Base-by-base conservation (phyloP, 768 basidiomycete genomes). In the Collybiopsis confluens region DNA sequence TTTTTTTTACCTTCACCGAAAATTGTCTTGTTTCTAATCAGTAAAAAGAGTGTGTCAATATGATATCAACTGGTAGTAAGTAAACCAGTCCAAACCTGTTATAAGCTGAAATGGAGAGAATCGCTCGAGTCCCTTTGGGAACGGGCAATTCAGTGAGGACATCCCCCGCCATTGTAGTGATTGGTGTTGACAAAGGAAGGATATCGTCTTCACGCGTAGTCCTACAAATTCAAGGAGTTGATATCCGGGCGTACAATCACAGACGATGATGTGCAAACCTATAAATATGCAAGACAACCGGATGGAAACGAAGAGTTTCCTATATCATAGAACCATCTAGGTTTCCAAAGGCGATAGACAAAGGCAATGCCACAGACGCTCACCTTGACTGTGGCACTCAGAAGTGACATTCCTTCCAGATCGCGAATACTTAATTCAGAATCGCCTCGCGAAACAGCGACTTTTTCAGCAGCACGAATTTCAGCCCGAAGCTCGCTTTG, bases 331-430 rank as follows among this genome's bases (percentile, higher is more conserved):
- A 13, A 33, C 13, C 13, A 13, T 33, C 30, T 13, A 13, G 6
- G 5, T 33, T 6, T 33, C 30, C 30, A 33, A 13, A 33, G 5
- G 30, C 6, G 13, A 33, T 6, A 13, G 13, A 6, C 30, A n/a
- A 13, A n/a, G n/a, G n/a, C n/a, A n/a, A n/a, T n/a, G 30, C 5
- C 30, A 13, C 13, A 33, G 30, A 13, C 13, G 24, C 64, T 48
- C 28, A 75, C 78, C 68, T 79, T 79, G 33, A 77, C 58, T n/a
- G 78, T 69, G 15, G 74, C 75, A 36, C 64, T 65, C 27, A 76
- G 63, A 49, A 75, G 81, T 18, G 72, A 68, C 80, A 83, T 82
- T 18, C 59, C 62, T 30, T 81, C 78, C 54, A 81, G 69, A 60
- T 82, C 78, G 42, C 57, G 56, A 27, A 70, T 61, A 10, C 68